phyloP scores from a whole-genome alignment of 2,329 filamentous ascomycete genomes.

The Fusarium sp. region DNA sequence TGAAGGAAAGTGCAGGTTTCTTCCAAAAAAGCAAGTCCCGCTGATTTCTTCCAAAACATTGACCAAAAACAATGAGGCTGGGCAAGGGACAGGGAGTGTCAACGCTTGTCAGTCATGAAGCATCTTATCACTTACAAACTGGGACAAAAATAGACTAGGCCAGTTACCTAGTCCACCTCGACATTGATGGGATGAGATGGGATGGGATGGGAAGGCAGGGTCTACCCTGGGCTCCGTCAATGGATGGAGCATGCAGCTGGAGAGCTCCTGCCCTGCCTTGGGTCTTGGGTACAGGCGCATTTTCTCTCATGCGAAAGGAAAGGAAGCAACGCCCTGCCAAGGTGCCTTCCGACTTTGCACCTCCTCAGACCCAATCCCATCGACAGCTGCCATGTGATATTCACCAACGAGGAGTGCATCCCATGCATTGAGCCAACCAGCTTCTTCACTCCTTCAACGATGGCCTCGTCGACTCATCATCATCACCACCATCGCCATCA shows the following conservation, averaged over 20 bases:
- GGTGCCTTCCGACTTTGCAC: conserved; percentile 5
- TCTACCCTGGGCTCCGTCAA: neutral
- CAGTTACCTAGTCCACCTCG: neutral
- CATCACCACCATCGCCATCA: conserved; percentile 14
- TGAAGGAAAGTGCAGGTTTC: neutral
- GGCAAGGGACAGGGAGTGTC: neutral
- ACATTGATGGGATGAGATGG: neutral
- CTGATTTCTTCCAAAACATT: neutral
- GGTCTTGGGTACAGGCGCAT: neutral
- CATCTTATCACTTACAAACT: conserved; percentile 1
- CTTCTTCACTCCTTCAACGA: neutral
- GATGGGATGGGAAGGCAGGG: neutral
- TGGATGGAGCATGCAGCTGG: neutral
- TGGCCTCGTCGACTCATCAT: conserved; percentile 27
- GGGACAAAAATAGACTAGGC: neutral
- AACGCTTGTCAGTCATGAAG: neutral
- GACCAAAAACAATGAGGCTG: neutral
- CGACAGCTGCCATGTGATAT: neutral
- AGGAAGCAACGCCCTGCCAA: neutral
- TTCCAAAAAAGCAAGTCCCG: neutral
- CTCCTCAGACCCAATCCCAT: neutral
- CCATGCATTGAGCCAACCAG: conserved; percentile 5
- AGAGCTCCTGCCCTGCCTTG: neutral
- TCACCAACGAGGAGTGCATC: neutral
- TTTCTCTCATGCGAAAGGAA: conserved; percentile 1